Evolutionary conservation across 2,329 filamentous ascomycete species (phyloP), one percentile per base, ranked within the genome.

Genomic region (Zalaria sp.): DNA sequence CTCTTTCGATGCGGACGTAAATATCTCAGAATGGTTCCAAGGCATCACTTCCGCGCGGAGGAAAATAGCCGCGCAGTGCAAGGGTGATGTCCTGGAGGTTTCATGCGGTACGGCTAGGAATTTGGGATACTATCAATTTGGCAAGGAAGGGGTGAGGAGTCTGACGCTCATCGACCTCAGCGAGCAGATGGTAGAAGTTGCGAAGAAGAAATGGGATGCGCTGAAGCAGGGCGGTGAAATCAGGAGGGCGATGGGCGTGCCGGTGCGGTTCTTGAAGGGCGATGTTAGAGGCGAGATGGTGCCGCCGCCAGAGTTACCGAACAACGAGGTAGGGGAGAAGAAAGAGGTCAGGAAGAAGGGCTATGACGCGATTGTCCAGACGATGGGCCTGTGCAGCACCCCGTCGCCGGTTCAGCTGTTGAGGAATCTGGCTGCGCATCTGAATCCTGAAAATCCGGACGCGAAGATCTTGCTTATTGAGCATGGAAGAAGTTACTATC

Each of bases 311-410:
- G 47, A 42, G 0, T 34, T 44, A 3, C 46, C 47, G 0, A 9
- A 36, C 10, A 27, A 35, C 2, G 34, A 39, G 11, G 37, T 25
- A 3, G 31, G 38, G 25, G 35, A 32, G 6, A 42, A 42, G 31
- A 42, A 40, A 34, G 40, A 35, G 7, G 36, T 26, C 6, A 46
- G 48, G 3, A 49, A 59, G 8, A 60, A 61, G 28, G 60, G 60
- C 25, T 71, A 67, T 51, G 66, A 69, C 42, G 69, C 66, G 1
- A 64, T 71, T 34, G 53, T 71, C 37, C 67, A 71, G 51, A 69
- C 67, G 3, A 69, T 71, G 65, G 68, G 68, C 4, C 54, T 71
- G 5, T 71, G 68, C 55, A 68, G 65, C 31, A 70, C 66, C 26
- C 54, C 61, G 5, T 56, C 63, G 38, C 68, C 68, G 3, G 60